A percentile compares a stretch with the other conserved stretches of the same genome.
Evolutionary conservation across 2,329 filamentous ascomycete species (phyloP).

Genomic region (Boeremia exigua): DNA sequence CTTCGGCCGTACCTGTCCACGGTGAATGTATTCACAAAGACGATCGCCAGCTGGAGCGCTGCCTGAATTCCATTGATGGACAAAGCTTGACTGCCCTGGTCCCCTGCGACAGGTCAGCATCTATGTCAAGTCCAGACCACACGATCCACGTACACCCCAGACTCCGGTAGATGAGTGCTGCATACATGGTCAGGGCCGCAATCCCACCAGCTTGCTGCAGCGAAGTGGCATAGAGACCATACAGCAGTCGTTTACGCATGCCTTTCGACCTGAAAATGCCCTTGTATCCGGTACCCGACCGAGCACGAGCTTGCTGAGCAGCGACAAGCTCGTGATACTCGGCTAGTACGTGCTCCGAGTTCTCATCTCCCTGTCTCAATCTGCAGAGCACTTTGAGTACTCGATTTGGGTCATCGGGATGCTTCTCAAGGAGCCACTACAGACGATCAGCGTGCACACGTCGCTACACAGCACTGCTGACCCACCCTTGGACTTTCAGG

Average conservation of each 20-base stretch:
- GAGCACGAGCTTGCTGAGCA: slow-evolving; percentile 9
- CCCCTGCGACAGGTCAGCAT: not conserved
- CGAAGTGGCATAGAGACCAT: slow-evolving; percentile 5
- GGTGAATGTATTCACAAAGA: slow-evolving; percentile 10
- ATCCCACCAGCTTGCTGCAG: slow-evolving; percentile 15
- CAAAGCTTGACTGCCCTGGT: slow-evolving; percentile 6
- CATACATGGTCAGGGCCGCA: slow-evolving; percentile 13
- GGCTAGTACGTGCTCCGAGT: slow-evolving; percentile 5
- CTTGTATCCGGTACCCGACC: slow-evolving; percentile 7
- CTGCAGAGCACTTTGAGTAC: slow-evolving; percentile 8
- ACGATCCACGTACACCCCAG: not conserved
- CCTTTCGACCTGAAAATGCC: slow-evolving; percentile 10
- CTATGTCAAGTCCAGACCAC: not conserved
- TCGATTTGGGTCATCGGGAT: slow-evolving; percentile 8
- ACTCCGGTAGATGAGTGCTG: slow-evolving; percentile 8
- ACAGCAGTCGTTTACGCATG: slow-evolving; percentile 10
- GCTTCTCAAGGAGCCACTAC: slow-evolving; percentile 8
- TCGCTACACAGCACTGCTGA: not conserved
- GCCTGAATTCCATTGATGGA: slow-evolving; percentile 12
- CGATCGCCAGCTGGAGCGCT: slow-evolving; percentile 6
- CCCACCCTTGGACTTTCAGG: not conserved
- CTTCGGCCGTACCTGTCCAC: slow-evolving; percentile 13
- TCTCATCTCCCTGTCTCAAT: slow-evolving; percentile 6
- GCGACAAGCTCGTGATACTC: slow-evolving; percentile 14
- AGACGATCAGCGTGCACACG: not conserved